phyloP scores from a whole-genome alignment of 176 grass and related monocot genomes.

The Musa acuminata region DNA sequence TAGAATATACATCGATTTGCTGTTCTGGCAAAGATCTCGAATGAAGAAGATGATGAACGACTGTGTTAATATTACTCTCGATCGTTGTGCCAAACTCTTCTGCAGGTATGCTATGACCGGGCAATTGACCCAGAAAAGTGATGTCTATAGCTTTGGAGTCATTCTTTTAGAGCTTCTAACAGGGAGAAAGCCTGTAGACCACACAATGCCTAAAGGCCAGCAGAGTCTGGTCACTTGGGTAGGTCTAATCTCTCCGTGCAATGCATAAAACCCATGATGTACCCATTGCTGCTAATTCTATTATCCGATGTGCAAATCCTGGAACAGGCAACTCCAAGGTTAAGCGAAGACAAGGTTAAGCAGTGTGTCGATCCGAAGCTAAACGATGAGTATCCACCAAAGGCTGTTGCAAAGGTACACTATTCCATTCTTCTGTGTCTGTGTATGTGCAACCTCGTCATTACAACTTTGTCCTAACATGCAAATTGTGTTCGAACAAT shows the following conservation, averaged over 20 bases:
- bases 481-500: not conserved
- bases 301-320: not conserved
- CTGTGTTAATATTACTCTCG: not conserved
- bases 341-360: conserved; percentile 55
- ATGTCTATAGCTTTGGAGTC: conserved; percentile 49
- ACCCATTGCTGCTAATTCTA: not conserved
- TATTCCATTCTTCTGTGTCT: not conserved
- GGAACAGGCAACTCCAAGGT: conserved; percentile 34
- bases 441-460: not conserved
- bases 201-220: conserved; percentile 52
- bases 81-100: not conserved
- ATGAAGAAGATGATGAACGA: not conserved
- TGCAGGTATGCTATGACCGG: conserved; percentile 49
- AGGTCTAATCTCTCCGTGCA: not conserved
- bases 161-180: conserved; percentile 45
- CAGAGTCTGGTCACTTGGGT: conserved; percentile 54
- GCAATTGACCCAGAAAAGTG: conserved; percentile 44
- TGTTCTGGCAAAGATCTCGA: not conserved
- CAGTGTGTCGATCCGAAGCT: conserved; percentile 51
- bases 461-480: not conserved
- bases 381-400: conserved; percentile 34
- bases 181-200: conserved; percentile 54
- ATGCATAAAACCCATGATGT: not conserved
- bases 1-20: not conserved
- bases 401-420: conserved; percentile 50